phyloP scores from a whole-genome alignment of 768 basidiomycete genomes.

The Pulveroboletus ravenelii region DNA sequence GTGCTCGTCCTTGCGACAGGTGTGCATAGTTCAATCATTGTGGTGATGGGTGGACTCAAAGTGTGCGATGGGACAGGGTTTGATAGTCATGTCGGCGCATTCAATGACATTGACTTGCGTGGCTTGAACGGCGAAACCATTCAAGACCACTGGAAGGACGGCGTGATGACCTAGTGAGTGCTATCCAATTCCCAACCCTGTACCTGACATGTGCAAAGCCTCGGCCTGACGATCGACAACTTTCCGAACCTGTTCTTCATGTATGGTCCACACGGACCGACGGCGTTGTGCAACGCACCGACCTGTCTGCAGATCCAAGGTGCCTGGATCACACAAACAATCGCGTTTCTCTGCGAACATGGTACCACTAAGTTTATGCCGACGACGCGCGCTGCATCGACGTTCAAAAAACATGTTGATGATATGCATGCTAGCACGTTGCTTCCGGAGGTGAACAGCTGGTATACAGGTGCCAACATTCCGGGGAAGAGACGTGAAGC shows the following conservation, averaged over 20 bases:
- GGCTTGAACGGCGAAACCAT: conserved; percentile 9
- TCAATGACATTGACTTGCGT: conserved; percentile 9
- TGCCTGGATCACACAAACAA: conserved; percentile 9
- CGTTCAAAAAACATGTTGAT: conserved; percentile 10
- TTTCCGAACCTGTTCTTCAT: conserved; percentile 13
- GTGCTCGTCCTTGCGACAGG: conserved; percentile 16
- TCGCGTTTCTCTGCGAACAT: conserved; percentile 8
- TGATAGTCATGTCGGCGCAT: conserved; percentile 3
- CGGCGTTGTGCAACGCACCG: conserved; percentile 7
- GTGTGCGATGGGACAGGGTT: conserved; percentile 3
- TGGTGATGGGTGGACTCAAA: background rate
- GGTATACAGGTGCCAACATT: conserved; percentile 8
- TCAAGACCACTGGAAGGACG: conserved; percentile 14
- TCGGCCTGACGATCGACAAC: conserved; percentile 12
- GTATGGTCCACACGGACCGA: conserved; percentile 12
- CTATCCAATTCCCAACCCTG: too few species aligned
- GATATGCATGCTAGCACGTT: background rate
- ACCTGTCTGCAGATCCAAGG: conserved; percentile 5
- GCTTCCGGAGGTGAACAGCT: background rate
- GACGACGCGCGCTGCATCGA: background rate
- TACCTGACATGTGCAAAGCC: background rate
- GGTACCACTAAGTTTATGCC: conserved; percentile 13
- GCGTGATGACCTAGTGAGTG: conserved; percentile 13
- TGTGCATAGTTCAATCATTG: background rate
- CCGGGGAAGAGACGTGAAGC: conserved; percentile 9